A percentile compares a stretch with the other conserved stretches of the same genome.
phyloP scores from a whole-genome alignment of 768 basidiomycete species.

The Cyathus striatus region DNA sequence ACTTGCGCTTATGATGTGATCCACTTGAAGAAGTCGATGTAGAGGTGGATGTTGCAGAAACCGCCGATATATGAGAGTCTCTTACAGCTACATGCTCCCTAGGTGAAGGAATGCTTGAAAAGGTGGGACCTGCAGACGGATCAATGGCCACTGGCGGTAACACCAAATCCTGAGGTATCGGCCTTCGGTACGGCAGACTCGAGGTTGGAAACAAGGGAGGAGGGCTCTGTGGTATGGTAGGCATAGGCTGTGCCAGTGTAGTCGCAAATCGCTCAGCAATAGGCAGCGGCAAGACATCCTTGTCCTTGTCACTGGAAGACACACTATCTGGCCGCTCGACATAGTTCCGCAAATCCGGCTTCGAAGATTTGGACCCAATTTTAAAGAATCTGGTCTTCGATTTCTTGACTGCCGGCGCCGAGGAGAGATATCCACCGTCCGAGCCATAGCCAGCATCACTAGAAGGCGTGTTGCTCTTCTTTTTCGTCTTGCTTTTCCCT shows the following conservation, averaged over 20 bases:
- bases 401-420: constrained; percentile 1
- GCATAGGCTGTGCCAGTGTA: constrained; percentile 12
- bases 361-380: constrained; percentile 32
- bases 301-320: constrained; percentile 14
- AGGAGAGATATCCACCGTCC: constrained; percentile 25
- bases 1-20: constrained; percentile 3
- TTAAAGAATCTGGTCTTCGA: constrained; percentile 31
- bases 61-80: constrained; percentile 9
- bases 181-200: background rate
- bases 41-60: constrained; percentile 9
- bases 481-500: constrained; percentile 19
- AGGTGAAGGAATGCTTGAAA: background rate
- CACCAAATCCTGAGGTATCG: background rate
- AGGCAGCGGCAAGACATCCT: constrained; percentile 31
- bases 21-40: constrained; percentile 2
- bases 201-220: constrained; percentile 1
- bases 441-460: constrained; percentile 33
- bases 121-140: background rate
- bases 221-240: constrained; percentile 3
- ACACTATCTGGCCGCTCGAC: constrained; percentile 7
- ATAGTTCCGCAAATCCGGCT: constrained; percentile 25
- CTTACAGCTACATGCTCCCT: constrained; percentile 2
- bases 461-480: constrained; percentile 14
- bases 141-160: background rate
- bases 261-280: constrained; percentile 46